These are phyloP conservation scores for Mycena latifolia DNA, from an alignment of 768 basidiomycete species.

Conservation along the genomic window DNA sequence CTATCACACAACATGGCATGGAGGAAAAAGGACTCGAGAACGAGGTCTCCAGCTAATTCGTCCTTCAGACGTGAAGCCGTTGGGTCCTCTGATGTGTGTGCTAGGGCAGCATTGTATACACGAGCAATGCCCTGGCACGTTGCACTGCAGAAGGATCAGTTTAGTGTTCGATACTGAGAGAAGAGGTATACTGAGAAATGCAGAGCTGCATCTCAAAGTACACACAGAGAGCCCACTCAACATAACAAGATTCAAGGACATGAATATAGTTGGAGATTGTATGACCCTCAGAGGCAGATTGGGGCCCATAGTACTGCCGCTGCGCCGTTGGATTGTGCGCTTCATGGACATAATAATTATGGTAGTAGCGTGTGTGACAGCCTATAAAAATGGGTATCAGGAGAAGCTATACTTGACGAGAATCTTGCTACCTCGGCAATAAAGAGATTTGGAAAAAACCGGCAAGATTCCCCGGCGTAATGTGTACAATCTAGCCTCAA, in stretches of 20 bases:
- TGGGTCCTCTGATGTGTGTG: neutral
- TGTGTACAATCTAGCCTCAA: constrained; percentile 14
- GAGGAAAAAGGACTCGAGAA: neutral
- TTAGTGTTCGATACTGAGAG: no score
- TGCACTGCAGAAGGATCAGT: neutral
- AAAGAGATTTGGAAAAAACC: constrained; percentile 18
- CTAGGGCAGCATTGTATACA: neutral
- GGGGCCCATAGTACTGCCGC: neutral
- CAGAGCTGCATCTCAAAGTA: neutral
- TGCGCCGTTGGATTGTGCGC: neutral
- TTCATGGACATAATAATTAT: constrained; percentile 10
- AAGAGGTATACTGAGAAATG: neutral
- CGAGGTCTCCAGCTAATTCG: neutral
- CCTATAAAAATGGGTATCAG: neutral
- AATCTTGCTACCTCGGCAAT: neutral
- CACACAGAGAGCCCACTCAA: neutral
- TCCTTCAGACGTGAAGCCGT: neutral
- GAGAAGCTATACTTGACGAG: no score
- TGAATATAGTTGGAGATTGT: neutral
- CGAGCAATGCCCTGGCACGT: neutral
- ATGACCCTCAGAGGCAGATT: no score
- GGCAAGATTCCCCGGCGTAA: constrained; percentile 15
- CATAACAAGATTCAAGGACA: neutral
- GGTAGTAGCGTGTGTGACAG: constrained; percentile 13
- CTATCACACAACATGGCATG: constrained; percentile 5